Conservation (phyloP, 345 rosid species). For the Citrus maxima region DNA sequence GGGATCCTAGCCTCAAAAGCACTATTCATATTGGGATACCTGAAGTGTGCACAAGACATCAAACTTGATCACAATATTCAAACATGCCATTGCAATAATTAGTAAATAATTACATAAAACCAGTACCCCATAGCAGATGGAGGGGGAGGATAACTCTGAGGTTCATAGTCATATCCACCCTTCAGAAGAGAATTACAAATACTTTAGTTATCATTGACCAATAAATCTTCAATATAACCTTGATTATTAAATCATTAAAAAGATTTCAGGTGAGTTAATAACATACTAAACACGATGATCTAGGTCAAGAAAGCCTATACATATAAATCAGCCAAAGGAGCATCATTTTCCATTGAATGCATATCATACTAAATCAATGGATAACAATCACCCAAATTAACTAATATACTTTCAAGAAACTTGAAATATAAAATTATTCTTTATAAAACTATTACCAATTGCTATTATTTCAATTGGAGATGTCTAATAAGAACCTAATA, state of each 20-base stretch:
- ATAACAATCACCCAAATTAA: not conserved
- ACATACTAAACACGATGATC: not conserved
- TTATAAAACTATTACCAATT: not conserved
- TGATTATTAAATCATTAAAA: not conserved
- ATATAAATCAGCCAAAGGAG: not conserved
- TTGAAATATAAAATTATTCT: not conserved
- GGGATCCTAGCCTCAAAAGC: conserved; percentile 32
- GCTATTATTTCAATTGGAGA: not conserved
- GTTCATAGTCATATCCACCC: conserved; percentile 44
- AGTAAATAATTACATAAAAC: not conserved
- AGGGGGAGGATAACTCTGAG: conserved; percentile 36
- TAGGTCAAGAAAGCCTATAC: not conserved
- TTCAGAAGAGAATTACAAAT: conserved; percentile 25
- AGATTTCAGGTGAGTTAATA: not conserved
- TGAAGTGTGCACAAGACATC: conserved; percentile 11
- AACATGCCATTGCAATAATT: not conserved
- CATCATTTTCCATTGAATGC: not conserved
- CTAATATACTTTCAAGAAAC: not conserved
- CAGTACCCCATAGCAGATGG: conserved; percentile 36
- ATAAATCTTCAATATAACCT: not conserved
- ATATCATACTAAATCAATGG: not conserved
- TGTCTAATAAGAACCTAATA: not conserved
- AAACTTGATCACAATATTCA: not conserved
- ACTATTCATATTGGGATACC: conserved; percentile 30
- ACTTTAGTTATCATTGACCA: conserved; percentile 1